Base-by-base conservation (phyloP, 306 rosid genomes). In the Acacia acuminata region DNA sequence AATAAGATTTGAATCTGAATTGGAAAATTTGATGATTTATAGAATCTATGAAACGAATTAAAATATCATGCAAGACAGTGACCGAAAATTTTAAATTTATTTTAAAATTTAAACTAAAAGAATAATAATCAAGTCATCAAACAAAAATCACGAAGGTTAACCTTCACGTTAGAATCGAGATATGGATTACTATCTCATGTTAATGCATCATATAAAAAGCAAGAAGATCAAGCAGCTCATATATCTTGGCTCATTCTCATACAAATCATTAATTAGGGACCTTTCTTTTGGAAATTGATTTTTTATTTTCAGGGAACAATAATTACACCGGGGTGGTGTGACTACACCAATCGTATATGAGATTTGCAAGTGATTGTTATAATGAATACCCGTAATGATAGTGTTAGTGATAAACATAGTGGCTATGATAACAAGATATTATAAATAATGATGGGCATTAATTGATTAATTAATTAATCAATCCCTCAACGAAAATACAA, bases 391-490 rank as follows among this genome's bases (percentile, higher is more conserved):
- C 3, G 76, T 7, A 73, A 48, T 73, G 77, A 73, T 73, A 73
- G 36, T 32, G 77, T 73, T 50, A 73, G 77, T 73, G 77, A 73
- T 43, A 43, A 48, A n/a, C 77, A 73, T 48, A 50, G 48, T 53
- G 66, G 65, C 42, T 74, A 74, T 51, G 27, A 50, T 73, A 50
- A 50, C 64, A 50, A 32, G 76, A 72, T 72, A 72, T 72, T 25
- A 70, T 70, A 71, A 71, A 24, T 47, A 72, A 72, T 72, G 15
- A 25, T 25, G 42, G 15, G 15, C 76, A 47, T 47, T 72, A 71
- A 24, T 71, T 44, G 25, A 61, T 11, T 22, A 10, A 58, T n/a
- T 43, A 10, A 44, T 44, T 72, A 71, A 44, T 69, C 20, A 55
- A 61, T 25, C 13, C 25, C 30, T 24, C 4, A 61, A 44, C 50